Conservation (phyloP, 1,284 basidiomycete genomes). For the Ustilago vetiveriae region DNA sequence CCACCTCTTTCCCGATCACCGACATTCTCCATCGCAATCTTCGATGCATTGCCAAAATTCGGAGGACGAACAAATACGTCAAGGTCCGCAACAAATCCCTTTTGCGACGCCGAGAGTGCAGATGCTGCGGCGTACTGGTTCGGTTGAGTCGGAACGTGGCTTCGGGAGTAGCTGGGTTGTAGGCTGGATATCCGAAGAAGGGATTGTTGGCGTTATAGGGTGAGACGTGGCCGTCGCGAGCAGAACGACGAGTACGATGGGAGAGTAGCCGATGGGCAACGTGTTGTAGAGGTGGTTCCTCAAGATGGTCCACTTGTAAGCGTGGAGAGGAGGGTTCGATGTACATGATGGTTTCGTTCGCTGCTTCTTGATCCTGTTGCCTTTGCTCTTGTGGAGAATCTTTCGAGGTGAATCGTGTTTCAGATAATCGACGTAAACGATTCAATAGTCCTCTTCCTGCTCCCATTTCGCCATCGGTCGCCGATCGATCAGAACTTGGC, state of each 20-base stretch:
- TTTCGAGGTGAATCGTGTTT: conserved; percentile 19
- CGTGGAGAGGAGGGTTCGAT: conserved; percentile 39
- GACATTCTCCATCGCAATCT: conserved; percentile 40
- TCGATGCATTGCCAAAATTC: conserved; percentile 55
- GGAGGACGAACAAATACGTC: conserved; percentile 62
- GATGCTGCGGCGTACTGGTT: conserved; percentile 26
- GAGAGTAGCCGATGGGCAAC: conserved; percentile 48
- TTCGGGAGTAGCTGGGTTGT: conserved; percentile 17
- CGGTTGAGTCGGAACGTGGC: conserved; percentile 19
- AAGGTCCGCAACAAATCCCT: conserved; percentile 64
- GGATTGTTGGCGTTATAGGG: conserved; percentile 74
- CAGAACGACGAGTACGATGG: conserved; percentile 55
- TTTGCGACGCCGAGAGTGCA: conserved; percentile 55
- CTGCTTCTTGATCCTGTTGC: conserved; percentile 1
- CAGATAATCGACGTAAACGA: conserved; percentile 23
- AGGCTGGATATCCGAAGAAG: conserved; percentile 82
- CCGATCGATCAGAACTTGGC: neutral
- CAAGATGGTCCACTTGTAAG: conserved; percentile 47
- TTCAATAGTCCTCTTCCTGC: conserved; percentile 20
- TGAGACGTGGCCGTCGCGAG: conserved; percentile 58
- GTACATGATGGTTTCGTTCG: conserved; percentile 39
- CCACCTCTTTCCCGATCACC: conserved; percentile 19
- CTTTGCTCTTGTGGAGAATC: neutral
- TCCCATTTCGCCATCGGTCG: neutral
- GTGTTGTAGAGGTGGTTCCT: conserved; percentile 45